phyloP scores from a whole-genome alignment of 2,329 filamentous ascomycete genomes.

The Xylariales sp. region DNA sequence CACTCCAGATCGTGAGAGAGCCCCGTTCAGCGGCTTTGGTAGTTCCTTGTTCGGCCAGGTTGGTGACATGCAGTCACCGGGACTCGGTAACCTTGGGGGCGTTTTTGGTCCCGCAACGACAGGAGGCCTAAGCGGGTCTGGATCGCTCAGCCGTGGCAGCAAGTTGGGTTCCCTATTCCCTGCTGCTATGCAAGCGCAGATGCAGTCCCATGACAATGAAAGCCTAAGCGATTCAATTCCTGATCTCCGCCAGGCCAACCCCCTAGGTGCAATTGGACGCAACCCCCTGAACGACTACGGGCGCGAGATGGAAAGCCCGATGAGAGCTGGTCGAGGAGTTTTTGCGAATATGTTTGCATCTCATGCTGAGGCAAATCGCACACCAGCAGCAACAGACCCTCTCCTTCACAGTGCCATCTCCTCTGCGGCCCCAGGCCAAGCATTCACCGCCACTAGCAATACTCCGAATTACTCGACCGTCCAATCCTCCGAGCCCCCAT shows the following conservation, averaged over 20 bases:
- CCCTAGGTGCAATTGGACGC: conserved; percentile 75
- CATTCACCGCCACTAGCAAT: conserved; percentile 48
- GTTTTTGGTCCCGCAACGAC: conserved; percentile 75
- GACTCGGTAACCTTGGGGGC: conserved; percentile 73
- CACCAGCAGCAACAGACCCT: conserved; percentile 50
- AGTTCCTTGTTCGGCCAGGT: conserved; percentile 83
- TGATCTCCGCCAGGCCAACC: conserved; percentile 70
- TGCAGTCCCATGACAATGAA: conserved; percentile 78
- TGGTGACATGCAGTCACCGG: conserved; percentile 81
- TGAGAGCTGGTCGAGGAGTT: conserved; percentile 64
- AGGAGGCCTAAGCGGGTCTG: conserved; percentile 65
- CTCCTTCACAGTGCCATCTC: conserved; percentile 43
- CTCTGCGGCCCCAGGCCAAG: conserved; percentile 48
- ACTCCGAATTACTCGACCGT: conserved; percentile 51
- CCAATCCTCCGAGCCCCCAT: conserved; percentile 61
- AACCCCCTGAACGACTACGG: conserved; percentile 64
- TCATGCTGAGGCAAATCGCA: conserved; percentile 50
- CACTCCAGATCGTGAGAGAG: conserved; percentile 74
- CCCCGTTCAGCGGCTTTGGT: conserved; percentile 72
- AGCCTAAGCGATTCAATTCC: conserved; percentile 66
- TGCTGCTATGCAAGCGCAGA: conserved; percentile 88
- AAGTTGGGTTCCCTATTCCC: conserved; percentile 91
- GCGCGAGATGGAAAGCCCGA: conserved; percentile 70
- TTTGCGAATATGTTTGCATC: conserved; percentile 67
- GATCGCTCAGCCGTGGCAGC: conserved; percentile 79